A percentile compares a stretch with the other conserved stretches of the same genome.
Conservation (phyloP, 2,329 filamentous ascomycete genomes). For the Trichoderma guizhouense region DNA sequence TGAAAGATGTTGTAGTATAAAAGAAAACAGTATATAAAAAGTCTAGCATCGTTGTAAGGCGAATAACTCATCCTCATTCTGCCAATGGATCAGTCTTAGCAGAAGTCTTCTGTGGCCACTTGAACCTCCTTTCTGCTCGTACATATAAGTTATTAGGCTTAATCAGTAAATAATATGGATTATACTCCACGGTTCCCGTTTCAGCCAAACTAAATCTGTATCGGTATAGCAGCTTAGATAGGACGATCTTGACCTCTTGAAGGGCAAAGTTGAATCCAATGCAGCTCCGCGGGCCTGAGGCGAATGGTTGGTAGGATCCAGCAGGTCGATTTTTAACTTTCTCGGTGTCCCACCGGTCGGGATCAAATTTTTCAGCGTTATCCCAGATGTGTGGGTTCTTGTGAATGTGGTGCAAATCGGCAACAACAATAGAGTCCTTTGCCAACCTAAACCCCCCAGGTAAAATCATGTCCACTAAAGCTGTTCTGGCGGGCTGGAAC, state of each 20-base stretch:
- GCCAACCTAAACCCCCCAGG: conserved; percentile 58
- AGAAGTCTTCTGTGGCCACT: conserved; percentile 40
- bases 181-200: conserved; percentile 52
- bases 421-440: conserved; percentile 50
- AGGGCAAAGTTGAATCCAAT: conserved; percentile 64
- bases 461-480: conserved; percentile 53
- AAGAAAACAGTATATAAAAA: not conserved
- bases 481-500: conserved; percentile 57
- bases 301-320: conserved; percentile 57
- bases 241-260: conserved; percentile 56
- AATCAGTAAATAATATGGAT: conserved; percentile 57
- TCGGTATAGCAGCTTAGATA: conserved; percentile 56
- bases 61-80: not conserved
- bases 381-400: conserved; percentile 56
- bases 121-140: conserved; percentile 44
- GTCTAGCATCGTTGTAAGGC: not conserved
- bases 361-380: conserved; percentile 55
- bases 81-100: not conserved
- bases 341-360: conserved; percentile 54
- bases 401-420: conserved; percentile 48
- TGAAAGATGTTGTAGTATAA: not conserved
- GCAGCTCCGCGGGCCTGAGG: conserved; percentile 53
- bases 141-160: conserved; percentile 39
- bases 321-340: conserved; percentile 50
- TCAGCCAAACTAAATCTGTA: conserved; percentile 53